phyloP scores from a whole-genome alignment of 306 rosid species.

The Parietaria judaica region DNA sequence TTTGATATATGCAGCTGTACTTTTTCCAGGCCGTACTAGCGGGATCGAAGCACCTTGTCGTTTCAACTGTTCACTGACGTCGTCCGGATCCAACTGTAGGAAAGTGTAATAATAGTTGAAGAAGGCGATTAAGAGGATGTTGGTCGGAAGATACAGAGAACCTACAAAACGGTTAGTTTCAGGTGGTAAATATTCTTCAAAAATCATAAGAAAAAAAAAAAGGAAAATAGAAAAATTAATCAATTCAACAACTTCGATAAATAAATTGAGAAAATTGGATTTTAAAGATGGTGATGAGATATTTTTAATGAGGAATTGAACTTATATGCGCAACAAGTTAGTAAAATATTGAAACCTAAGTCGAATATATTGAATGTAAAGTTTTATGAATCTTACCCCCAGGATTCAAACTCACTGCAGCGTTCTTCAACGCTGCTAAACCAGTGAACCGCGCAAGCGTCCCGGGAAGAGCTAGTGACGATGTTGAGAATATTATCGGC shows the following conservation, averaged over 20 bases:
- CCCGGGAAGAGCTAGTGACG: conserved; percentile 92
- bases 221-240: background rate
- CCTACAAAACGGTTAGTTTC: conserved; percentile 45
- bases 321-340: background rate
- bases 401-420: conserved; percentile 81
- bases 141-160: conserved; percentile 78
- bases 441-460: conserved; percentile 95
- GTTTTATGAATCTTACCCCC: conserved; percentile 49
- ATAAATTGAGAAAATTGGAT: too few relatives aligned
- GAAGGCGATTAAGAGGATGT: conserved; percentile 85
- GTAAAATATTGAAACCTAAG: background rate
- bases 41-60: conserved; percentile 98
- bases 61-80: conserved; percentile 88
- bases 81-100: conserved; percentile 93
- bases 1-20: conserved; percentile 73
- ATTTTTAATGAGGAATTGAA: too few relatives aligned
- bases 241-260: too few relatives aligned
- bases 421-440: conserved; percentile 56
- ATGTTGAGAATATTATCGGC: conserved; percentile 94
- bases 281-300: too few relatives aligned
- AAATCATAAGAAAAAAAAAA: background rate
- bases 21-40: conserved; percentile 85
- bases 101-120: conserved; percentile 98
- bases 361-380: background rate
- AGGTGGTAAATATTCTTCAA: conserved; percentile 1